A percentile compares a stretch with the other conserved stretches of the same genome.
These are phyloP conservation scores for Fusarium anguioides DNA, from an alignment of 2,329 filamentous ascomycete species.

Conservation along the genomic window DNA sequence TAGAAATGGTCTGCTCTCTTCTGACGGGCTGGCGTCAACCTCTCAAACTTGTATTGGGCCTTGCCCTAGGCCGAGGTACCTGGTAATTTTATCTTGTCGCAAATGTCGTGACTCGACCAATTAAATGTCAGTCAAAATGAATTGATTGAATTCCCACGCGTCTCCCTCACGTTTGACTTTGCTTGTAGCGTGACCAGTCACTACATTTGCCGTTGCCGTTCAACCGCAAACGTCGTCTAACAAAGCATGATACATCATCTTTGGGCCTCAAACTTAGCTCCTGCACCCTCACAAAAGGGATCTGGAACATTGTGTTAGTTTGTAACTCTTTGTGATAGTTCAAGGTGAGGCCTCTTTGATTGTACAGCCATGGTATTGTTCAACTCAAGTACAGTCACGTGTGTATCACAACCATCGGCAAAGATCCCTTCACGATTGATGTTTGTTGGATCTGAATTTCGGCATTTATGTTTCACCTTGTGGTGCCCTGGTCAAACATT, in stretches of 20 bases:
- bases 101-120: constrained; percentile 20
- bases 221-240: constrained; percentile 27
- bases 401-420: constrained; percentile 1
- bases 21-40: not conserved
- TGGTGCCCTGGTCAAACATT: constrained; percentile 18
- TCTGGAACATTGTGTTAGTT: not conserved
- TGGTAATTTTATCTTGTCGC: constrained; percentile 20
- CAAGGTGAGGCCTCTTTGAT: constrained; percentile 4
- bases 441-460: not conserved
- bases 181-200: not conserved
- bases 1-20: too few relatives aligned
- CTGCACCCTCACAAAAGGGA: constrained; percentile 8
- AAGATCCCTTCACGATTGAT: not conserved
- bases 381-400: constrained; percentile 6
- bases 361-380: not conserved
- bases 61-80: constrained; percentile 1
- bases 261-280: not conserved
- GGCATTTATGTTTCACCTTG: constrained; percentile 8
- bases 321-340: not conserved
- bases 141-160: constrained; percentile 35
- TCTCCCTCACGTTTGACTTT: not conserved
- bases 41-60: constrained; percentile 11
- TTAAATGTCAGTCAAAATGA: constrained; percentile 11
- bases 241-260: constrained; percentile 14
- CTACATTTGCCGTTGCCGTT: not conserved